Evolutionary conservation across 805 yeast genomes (phyloP).

Genomic region (Yarrowia porcina): DNA sequence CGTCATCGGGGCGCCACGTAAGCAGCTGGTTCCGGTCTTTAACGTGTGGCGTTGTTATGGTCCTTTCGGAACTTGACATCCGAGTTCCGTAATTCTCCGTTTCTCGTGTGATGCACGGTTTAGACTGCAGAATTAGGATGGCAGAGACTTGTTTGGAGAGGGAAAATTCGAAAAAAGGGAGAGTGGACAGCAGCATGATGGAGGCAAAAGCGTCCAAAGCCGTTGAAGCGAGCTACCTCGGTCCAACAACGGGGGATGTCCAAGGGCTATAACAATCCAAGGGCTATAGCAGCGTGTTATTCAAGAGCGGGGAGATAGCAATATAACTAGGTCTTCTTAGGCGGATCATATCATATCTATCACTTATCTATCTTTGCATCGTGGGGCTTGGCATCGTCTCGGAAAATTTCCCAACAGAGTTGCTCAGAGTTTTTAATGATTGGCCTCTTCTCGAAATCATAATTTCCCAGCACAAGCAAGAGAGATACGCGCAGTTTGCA

Average conservation of each 20-base stretch:
- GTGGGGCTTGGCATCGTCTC: slow-evolving; percentile 1
- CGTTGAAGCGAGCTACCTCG: not conserved
- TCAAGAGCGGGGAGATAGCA: not conserved
- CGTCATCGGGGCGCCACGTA: not conserved
- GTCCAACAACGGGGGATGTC: not conserved
- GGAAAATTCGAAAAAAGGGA: not conserved
- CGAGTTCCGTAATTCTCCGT: slow-evolving; percentile 15
- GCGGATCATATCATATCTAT: slow-evolving; percentile 7
- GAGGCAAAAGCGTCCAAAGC: not conserved
- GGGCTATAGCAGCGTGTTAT: no score
- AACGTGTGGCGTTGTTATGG: not conserved
- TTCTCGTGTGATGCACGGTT: slow-evolving; percentile 16
- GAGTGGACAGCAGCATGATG: not conserved
- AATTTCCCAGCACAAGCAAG: not conserved
- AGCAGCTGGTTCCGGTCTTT: not conserved
- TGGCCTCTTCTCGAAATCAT: not conserved
- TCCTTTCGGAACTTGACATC: not conserved
- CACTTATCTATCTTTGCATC: slow-evolving; percentile 13
- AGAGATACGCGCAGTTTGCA: not conserved
- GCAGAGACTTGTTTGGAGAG: not conserved
- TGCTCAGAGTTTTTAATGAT: slow-evolving; percentile 3
- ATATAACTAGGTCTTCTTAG: not conserved
- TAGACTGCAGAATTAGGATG: slow-evolving; percentile 17
- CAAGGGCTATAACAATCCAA: no score
- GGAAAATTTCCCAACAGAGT: slow-evolving; percentile 21